Conservation (phyloP, 2,329 filamentous ascomycete species). For the Fusarium vanettenii region DNA sequence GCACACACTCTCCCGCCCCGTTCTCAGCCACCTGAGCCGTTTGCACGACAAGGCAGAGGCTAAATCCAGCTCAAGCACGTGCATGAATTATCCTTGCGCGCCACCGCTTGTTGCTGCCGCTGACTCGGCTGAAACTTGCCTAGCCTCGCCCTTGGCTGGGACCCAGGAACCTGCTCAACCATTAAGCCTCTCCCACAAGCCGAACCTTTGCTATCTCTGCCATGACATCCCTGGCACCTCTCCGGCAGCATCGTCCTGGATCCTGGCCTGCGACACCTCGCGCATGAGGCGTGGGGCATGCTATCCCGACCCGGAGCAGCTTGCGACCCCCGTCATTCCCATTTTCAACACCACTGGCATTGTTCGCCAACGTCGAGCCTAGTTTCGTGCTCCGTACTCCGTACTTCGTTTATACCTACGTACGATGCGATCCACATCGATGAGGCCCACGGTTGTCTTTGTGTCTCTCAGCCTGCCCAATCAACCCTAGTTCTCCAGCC, state of each 20-base stretch:
- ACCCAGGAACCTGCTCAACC: slow-evolving; percentile 4
- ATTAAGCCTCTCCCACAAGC: slow-evolving; percentile 26
- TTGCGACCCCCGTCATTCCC: slow-evolving; percentile 32
- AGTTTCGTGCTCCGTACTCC: slow-evolving; percentile 13
- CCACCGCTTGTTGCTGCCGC: slow-evolving; percentile 18
- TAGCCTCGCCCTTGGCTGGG: slow-evolving; percentile 28
- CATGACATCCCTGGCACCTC: slow-evolving; percentile 13
- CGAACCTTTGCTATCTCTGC: background rate
- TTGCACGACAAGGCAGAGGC: slow-evolving; percentile 27
- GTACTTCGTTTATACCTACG: slow-evolving; percentile 11
- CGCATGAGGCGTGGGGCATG: slow-evolving; percentile 38
- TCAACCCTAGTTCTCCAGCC: background rate
- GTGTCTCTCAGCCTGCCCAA: slow-evolving; percentile 16
- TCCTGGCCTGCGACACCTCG: slow-evolving; percentile 33
- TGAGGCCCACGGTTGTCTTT: slow-evolving; percentile 7
- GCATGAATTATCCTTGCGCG: slow-evolving; percentile 36
- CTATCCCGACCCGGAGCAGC: slow-evolving; percentile 38
- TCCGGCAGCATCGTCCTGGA: slow-evolving; percentile 19
- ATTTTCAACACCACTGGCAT: slow-evolving; percentile 29
- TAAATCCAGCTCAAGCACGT: slow-evolving; percentile 36
- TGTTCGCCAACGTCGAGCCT: slow-evolving; percentile 28
- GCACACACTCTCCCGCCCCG: background rate
- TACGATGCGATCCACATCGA: slow-evolving; percentile 13
- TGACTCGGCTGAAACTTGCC: slow-evolving; percentile 35
- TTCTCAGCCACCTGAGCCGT: slow-evolving; percentile 19